These are phyloP conservation scores for Quercus wislizeni DNA, from an alignment of 306 rosid species.

Conservation along the genomic window DNA sequence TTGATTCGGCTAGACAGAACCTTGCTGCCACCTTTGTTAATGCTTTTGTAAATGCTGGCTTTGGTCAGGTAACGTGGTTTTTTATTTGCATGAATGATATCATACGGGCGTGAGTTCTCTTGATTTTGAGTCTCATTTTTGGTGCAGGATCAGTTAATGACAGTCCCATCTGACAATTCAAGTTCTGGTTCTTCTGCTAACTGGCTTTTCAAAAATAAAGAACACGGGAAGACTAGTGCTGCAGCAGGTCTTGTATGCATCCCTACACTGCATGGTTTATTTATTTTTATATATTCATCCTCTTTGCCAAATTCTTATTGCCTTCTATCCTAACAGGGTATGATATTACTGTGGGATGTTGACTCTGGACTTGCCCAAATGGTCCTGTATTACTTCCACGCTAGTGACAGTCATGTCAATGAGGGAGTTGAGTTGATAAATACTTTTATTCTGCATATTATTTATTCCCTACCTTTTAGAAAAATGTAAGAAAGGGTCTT, in stretches of 20 bases:
- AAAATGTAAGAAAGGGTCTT: no score
- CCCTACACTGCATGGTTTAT: slow-evolving; percentile 7
- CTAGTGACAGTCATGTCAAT: slow-evolving; percentile 79
- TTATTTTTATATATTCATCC: not conserved
- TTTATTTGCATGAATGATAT: slow-evolving; percentile 12
- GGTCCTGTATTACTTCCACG: slow-evolving; percentile 83
- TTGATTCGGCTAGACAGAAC: slow-evolving; percentile 98
- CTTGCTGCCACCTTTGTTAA: slow-evolving; percentile 98
- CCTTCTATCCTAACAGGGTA: slow-evolving; percentile 52
- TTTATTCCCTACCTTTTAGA: no score
- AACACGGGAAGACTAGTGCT: slow-evolving; percentile 97
- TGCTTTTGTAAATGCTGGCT: slow-evolving; percentile 99
- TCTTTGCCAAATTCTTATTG: slow-evolving; percentile 9
- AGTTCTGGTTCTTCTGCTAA: slow-evolving; percentile 78
- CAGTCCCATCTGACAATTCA: slow-evolving; percentile 68
- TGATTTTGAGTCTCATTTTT: slow-evolving; percentile 1
- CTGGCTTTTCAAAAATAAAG: slow-evolving; percentile 97
- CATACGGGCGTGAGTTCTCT: not conserved
- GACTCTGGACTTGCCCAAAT: slow-evolving; percentile 95
- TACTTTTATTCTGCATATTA: no score
- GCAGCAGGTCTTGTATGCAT: slow-evolving; percentile 90
- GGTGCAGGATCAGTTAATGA: slow-evolving; percentile 93
- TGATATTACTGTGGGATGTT: slow-evolving; percentile 92
- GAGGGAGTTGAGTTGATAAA: not conserved
- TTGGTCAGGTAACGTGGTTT: slow-evolving; percentile 75